phyloP scores from a whole-genome alignment of 371 early-diverging fungal genomes.

The Apophysomyces trapeziformis region DNA sequence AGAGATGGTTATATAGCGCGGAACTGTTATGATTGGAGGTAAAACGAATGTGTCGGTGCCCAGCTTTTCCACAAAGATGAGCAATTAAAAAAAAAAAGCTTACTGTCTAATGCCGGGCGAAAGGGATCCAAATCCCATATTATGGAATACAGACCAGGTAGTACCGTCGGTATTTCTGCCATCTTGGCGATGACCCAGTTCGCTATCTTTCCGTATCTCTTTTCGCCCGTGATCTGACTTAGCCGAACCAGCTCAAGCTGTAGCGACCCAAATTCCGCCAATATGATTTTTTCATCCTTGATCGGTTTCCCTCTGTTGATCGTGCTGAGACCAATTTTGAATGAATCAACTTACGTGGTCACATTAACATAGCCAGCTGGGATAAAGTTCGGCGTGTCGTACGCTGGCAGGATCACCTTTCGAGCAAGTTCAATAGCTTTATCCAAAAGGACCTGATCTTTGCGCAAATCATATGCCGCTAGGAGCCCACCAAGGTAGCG shows the following conservation, averaged over 20 bases:
- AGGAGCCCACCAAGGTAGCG: slow-evolving; percentile 67
- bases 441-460: slow-evolving; percentile 16
- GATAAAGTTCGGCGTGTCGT: slow-evolving; percentile 65
- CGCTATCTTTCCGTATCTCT: slow-evolving; percentile 65
- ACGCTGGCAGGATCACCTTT: slow-evolving; percentile 39
- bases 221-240: slow-evolving; percentile 74
- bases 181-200: slow-evolving; percentile 52
- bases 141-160: slow-evolving; percentile 80
- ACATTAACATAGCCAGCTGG: slow-evolving; percentile 74
- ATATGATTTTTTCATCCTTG: slow-evolving; percentile 3
- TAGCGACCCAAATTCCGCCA: slow-evolving; percentile 90
- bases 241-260: slow-evolving; percentile 87
- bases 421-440: slow-evolving; percentile 39
- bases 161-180: slow-evolving; percentile 43
- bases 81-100: slow-evolving; percentile 10
- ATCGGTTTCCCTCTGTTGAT: slow-evolving; percentile 18
- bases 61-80: not conserved
- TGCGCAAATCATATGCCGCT: slow-evolving; percentile 47
- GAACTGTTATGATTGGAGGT: slow-evolving; percentile 9
- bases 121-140: slow-evolving; percentile 34
- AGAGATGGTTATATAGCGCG: slow-evolving; percentile 52
- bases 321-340: not conserved
- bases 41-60: too few species aligned
- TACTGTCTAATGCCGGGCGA: slow-evolving; percentile 50
- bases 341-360: slow-evolving; percentile 20